Percentiles rank a stretch among this genome's conserved stretches.
Conservation (phyloP, 345 rosid species). For the Toxicodendron radicans region DNA sequence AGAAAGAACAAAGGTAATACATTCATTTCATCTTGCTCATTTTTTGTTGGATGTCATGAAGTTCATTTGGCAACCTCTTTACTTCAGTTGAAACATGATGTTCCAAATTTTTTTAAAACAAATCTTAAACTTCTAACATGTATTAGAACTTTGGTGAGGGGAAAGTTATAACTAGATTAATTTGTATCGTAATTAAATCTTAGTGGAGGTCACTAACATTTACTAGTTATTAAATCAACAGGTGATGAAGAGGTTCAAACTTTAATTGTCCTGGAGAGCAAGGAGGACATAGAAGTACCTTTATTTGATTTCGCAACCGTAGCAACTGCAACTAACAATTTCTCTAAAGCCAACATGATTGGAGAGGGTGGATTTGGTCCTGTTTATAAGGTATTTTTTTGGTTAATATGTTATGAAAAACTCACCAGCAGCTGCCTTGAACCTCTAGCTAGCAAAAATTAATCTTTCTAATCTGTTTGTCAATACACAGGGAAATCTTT, state of each 20-base stretch:
- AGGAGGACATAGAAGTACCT: slow-evolving; percentile 30
- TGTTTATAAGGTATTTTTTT: slow-evolving; percentile 35
- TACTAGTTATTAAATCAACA: background rate
- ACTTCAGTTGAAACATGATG: no score
- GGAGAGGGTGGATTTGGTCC: slow-evolving; percentile 50
- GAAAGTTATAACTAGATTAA: no score
- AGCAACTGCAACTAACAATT: slow-evolving; percentile 33
- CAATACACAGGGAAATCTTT: background rate
- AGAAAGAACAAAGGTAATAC: background rate
- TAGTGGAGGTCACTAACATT: background rate
- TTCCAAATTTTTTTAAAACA: background rate
- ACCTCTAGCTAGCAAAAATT: background rate
- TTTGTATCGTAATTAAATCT: no score
- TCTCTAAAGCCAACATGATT: slow-evolving; percentile 28
- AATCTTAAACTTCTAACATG: background rate
- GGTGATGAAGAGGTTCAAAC: background rate
- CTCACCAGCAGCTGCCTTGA: background rate
- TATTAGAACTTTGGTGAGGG: background rate
- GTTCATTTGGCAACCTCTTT: background rate
- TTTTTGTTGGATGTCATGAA: no score
- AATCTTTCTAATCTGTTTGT: background rate
- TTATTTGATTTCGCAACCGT: slow-evolving; percentile 26
- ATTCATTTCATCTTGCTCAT: background rate
- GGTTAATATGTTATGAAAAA: background rate
- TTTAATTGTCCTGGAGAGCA: background rate